These are phyloP conservation scores for Rhytidhysteron rufulum DNA, from an alignment of 2,329 filamentous ascomycete genomes.

Conservation along the genomic window DNA sequence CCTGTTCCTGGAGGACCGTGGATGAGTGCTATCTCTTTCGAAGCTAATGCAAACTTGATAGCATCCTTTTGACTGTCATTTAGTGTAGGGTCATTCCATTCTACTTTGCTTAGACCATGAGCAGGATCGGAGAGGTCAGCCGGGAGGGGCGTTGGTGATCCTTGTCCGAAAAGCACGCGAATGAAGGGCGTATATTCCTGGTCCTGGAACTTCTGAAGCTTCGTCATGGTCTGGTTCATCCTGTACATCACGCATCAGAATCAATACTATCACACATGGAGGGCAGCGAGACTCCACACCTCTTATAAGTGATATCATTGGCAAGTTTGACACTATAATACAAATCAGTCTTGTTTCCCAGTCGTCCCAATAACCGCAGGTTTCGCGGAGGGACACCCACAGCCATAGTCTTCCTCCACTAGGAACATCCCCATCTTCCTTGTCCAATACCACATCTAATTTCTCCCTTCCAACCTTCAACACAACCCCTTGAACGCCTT, in stretches of 20 bases:
- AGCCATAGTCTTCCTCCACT: conserved; percentile 57
- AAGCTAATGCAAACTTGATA: conserved; percentile 76
- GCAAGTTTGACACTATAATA: conserved; percentile 58
- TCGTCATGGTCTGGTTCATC: conserved; percentile 62
- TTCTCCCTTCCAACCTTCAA: conserved; percentile 56
- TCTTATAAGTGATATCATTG: conserved; percentile 63
- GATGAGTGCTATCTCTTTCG: conserved; percentile 79
- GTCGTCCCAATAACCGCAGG: conserved; percentile 1
- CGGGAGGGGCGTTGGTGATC: conserved; percentile 48
- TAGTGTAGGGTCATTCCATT: conserved; percentile 54
- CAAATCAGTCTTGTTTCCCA: conserved; percentile 27
- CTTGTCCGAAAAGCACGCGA: conserved; percentile 58
- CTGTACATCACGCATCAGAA: conserved; percentile 28
- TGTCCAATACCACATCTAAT: conserved; percentile 67
- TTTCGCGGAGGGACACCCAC: conserved; percentile 41
- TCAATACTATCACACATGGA: conserved; percentile 8
- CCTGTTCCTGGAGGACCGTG: conserved; percentile 95
- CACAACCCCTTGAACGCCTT: conserved; percentile 68
- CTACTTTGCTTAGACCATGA: conserved; percentile 41
- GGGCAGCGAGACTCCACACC: conserved; percentile 35
- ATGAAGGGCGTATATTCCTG: conserved; percentile 56
- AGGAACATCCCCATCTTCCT: conserved; percentile 55
- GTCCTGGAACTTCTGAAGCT: conserved; percentile 53
- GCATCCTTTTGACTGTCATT: conserved; percentile 63
- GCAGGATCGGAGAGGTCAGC: conserved; percentile 40